These are phyloP conservation scores for Colletotrichum liaoningense DNA, from an alignment of 2,329 filamentous ascomycete genomes.

Conservation along the genomic window DNA sequence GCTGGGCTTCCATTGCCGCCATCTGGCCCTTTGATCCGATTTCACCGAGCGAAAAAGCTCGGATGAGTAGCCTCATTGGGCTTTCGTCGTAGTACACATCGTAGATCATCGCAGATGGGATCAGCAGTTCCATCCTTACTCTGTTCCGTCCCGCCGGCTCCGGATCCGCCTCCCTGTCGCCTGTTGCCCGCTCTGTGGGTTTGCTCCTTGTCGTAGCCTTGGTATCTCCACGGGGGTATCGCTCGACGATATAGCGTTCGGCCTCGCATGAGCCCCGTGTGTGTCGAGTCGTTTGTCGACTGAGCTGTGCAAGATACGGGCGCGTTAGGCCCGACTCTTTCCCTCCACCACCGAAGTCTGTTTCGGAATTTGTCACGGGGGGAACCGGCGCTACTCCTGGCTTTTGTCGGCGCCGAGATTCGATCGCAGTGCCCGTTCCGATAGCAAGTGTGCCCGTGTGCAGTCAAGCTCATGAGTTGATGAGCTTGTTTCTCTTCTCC, in stretches of 20 bases:
- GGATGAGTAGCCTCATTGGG: constrained; percentile 28
- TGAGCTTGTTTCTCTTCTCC: constrained; percentile 94
- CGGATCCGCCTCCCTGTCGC: constrained; percentile 4
- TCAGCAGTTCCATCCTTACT: neutral
- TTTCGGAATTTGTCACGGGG: constrained; percentile 27
- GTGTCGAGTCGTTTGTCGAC: constrained; percentile 22
- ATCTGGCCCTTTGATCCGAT: constrained; percentile 22
- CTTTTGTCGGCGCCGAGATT: constrained; percentile 9
- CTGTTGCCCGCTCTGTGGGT: neutral
- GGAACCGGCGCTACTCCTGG: constrained; percentile 7
- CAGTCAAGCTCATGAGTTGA: constrained; percentile 67
- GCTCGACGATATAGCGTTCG: constrained; percentile 9
- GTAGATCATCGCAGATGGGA: constrained; percentile 1
- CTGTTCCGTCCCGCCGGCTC: neutral
- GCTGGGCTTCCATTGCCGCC: constrained; percentile 15
- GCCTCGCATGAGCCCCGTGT: constrained; percentile 22
- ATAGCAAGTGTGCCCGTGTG: neutral
- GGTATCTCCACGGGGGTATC: neutral
- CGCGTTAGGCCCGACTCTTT: constrained; percentile 23
- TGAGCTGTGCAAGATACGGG: constrained; percentile 17
- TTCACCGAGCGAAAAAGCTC: constrained; percentile 16
- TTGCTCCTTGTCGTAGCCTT: neutral
- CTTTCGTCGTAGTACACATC: neutral
- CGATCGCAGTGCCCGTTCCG: constrained; percentile 10
- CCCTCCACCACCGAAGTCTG: constrained; percentile 6